Evolutionary conservation across 1,284 basidiomycete genomes (phyloP).

Genomic region (Cutaneotrichosporon sp.): DNA sequence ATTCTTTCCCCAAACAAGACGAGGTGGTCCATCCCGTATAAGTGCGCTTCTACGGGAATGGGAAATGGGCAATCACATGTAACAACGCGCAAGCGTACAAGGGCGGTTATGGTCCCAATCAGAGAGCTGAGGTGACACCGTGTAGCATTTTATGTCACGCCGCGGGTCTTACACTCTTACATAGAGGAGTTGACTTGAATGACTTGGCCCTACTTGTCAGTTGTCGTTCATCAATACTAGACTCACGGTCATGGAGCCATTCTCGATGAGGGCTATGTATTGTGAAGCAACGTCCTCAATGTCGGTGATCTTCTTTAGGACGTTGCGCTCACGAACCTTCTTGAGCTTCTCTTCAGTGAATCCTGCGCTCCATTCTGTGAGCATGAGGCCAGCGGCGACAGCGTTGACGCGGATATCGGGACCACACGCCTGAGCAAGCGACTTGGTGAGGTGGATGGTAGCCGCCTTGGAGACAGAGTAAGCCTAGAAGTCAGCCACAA

Average conservation of each 20-base stretch:
- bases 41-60: too few species aligned
- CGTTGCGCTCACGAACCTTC: slow-evolving; percentile 8
- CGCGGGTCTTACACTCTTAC: neutral
- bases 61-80: too few species aligned
- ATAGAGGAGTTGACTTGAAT: slow-evolving; percentile 4
- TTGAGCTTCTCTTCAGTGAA: slow-evolving; percentile 18
- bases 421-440: slow-evolving; percentile 21
- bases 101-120: too few species aligned
- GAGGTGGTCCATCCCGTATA: too few species aligned
- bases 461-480: slow-evolving; percentile 24
- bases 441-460: slow-evolving; percentile 22
- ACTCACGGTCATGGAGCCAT: slow-evolving; percentile 5
- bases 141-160: neutral
- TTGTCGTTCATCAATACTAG: neutral
- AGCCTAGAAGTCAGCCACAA: neutral
- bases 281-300: slow-evolving; percentile 13
- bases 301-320: slow-evolving; percentile 12
- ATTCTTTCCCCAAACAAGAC: too few species aligned
- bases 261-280: slow-evolving; percentile 5
- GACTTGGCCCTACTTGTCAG: slow-evolving; percentile 1
- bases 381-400: slow-evolving; percentile 22
- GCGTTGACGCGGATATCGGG: slow-evolving; percentile 24
- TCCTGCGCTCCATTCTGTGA: slow-evolving; percentile 25
- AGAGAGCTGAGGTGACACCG: too few species aligned
- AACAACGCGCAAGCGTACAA: too few species aligned